Evolutionary conservation across 768 basidiomycete species (phyloP).

Genomic region (Phlebiopsis gigantea): DNA sequence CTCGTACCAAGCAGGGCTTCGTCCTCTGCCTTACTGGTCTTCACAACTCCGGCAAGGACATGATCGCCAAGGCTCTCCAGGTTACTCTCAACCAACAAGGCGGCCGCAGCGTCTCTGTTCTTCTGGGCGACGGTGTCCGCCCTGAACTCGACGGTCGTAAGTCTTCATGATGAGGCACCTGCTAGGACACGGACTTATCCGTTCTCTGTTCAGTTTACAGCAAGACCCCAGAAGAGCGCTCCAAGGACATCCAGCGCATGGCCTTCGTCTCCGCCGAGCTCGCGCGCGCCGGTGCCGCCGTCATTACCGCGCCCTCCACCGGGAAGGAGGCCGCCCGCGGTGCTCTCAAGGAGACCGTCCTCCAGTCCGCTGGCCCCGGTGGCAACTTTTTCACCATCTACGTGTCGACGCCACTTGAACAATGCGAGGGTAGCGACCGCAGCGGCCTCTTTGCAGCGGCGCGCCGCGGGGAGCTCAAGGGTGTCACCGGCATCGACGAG

Average conservation of each 20-base stretch:
- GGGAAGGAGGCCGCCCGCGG: slow-evolving; percentile 77
- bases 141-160: slow-evolving; percentile 59
- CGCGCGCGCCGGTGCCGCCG: slow-evolving; percentile 92
- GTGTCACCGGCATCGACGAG: slow-evolving; percentile 86
- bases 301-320: slow-evolving; percentile 86
- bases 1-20: slow-evolving; percentile 82
- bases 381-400: slow-evolving; percentile 95
- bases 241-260: slow-evolving; percentile 77
- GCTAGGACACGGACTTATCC: not conserved
- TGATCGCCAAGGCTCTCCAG: slow-evolving; percentile 88
- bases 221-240: slow-evolving; percentile 70
- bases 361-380: slow-evolving; percentile 75
- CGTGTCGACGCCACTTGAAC: slow-evolving; percentile 88
- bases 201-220: slow-evolving; percentile 45
- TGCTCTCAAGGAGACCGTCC: slow-evolving; percentile 66
- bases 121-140: slow-evolving; percentile 83
- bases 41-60: slow-evolving; percentile 93
- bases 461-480: slow-evolving; percentile 75
- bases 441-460: slow-evolving; percentile 80
- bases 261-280: slow-evolving; percentile 91
- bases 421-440: slow-evolving; percentile 88
- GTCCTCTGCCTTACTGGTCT: slow-evolving; percentile 37
- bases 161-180: not conserved
- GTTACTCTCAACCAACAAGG: slow-evolving; percentile 93
- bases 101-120: slow-evolving; percentile 86